phyloP scores from a whole-genome alignment of 768 basidiomycete genomes.

The Suillus lakei region DNA sequence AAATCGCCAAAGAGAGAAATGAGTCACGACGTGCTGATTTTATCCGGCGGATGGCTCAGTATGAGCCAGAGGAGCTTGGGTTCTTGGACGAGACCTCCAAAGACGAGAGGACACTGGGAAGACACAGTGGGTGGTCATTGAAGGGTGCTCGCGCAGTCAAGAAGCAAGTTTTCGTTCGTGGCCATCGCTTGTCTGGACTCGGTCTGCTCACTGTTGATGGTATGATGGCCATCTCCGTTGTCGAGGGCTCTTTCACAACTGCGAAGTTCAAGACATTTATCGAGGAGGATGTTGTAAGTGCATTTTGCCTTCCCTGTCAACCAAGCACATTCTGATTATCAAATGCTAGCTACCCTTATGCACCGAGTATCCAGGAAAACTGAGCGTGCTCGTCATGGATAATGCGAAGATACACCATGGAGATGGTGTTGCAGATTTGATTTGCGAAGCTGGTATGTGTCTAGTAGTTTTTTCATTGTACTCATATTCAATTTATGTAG shows the following conservation, averaged over 20 bases:
- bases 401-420: conserved; percentile 47
- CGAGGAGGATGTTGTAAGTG: too few relatives aligned
- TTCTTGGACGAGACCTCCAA: conserved; percentile 42
- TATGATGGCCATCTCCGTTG: too few relatives aligned
- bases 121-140: conserved; percentile 26
- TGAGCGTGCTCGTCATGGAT: conserved; percentile 42
- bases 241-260: too few relatives aligned
- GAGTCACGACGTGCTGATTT: conserved; percentile 28
- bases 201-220: too few relatives aligned
- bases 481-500: too few relatives aligned
- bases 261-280: conserved; percentile 29
- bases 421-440: conserved; percentile 31
- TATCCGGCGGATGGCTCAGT: conserved; percentile 31
- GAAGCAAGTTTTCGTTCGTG: too few relatives aligned
- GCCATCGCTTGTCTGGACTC: too few relatives aligned
- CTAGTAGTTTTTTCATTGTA: neutral
- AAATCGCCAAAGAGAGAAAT: conserved; percentile 37
- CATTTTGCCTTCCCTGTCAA: too few relatives aligned
- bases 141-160: conserved; percentile 28
- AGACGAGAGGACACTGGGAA: conserved; percentile 28
- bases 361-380: conserved; percentile 40
- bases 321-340: too few relatives aligned
- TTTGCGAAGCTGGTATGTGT: conserved; percentile 24
- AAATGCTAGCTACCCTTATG: conserved; percentile 28
- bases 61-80: conserved; percentile 36